Percentiles rank a stretch among this genome's conserved stretches.
These are phyloP conservation scores for Teunomyces cretensis DNA, from an alignment of 805 yeast genomes.

Conservation along the genomic window DNA sequence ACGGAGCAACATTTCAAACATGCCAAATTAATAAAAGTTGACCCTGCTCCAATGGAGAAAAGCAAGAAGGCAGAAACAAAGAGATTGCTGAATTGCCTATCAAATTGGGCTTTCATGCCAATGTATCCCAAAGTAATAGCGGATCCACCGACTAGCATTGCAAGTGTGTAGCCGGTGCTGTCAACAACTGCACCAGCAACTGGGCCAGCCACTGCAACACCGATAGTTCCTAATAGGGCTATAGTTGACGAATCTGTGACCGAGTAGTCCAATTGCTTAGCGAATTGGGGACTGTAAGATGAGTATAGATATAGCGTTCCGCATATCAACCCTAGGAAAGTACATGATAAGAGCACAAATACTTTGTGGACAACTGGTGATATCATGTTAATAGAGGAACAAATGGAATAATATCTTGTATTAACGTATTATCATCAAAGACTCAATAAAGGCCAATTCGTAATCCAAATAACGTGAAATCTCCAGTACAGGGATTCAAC, in stretches of 20 bases:
- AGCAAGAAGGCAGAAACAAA: constrained; percentile 46
- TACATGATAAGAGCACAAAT: constrained; percentile 23
- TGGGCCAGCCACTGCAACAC: constrained; percentile 65
- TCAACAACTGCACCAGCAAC: constrained; percentile 68
- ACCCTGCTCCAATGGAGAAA: constrained; percentile 63
- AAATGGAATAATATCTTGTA: background rate
- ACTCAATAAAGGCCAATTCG: background rate
- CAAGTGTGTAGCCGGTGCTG: constrained; percentile 52
- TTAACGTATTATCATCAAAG: background rate
- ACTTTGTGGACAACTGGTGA: constrained; percentile 19
- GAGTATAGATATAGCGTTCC: constrained; percentile 78
- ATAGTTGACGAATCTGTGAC: constrained; percentile 64
- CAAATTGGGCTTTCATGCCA: constrained; percentile 53
- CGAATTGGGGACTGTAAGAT: constrained; percentile 77
- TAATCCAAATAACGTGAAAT: background rate
- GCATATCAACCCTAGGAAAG: constrained; percentile 52
- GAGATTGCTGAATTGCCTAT: constrained; percentile 36
- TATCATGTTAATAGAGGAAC: background rate
- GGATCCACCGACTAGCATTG: constrained; percentile 52
- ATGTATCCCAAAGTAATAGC: constrained; percentile 55
- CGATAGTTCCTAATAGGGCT: constrained; percentile 68
- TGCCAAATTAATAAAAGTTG: constrained; percentile 63
- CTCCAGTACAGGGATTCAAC: background rate
- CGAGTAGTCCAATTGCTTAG: constrained; percentile 52
- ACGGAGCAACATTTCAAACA: constrained; percentile 74